Evolutionary conservation across 352 stramenopile species (phyloP), one percentile per base, ranked within the genome.

Genomic region (Pythium volutum): DNA sequence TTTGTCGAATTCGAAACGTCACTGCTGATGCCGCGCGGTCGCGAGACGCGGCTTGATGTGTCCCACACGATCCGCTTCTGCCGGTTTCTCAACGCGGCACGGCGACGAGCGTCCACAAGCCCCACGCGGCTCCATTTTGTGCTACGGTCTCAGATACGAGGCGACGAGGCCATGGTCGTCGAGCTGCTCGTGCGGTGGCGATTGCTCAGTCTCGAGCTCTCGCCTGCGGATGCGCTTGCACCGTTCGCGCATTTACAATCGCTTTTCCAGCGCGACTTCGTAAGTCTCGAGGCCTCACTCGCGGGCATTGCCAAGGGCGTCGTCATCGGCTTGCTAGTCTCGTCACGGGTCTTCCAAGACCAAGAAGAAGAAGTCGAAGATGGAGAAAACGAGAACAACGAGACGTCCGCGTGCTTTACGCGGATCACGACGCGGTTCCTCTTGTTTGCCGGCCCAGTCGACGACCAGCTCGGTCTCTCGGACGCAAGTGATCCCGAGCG

Each of bases 171-270:
- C 0, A 67, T 64, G 51, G 64, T 49, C 3, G 70, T 88, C 33
- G 70, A 85, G 42, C 58, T 91, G 29, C 79, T 91, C 45, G 83
- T 77, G 39, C 71, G 75, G 39, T 91, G 81, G 81, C 69, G 81
- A 1, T 52, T 91, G 22, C 36, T 91, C 25, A 71, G 73, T 18
- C 79, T 91, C 8, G 56, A 71, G 1, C 55, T 89, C 0, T 65
- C 72, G 14, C 69, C 79, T 2, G 57, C 64, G 4, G 74, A 87
- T 29, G 79, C 79, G 0, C 36, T 81, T 3, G 75, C 71, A 2
- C 79, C 79, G 6, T 91, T 91, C 41, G 62, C 81, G 27, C 81
- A 90, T 16, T 48, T 83, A 0, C 59, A 67, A 26, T 60, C 20
- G 20, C 62, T 59, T 20, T 46, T 48, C 23, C 31, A 68, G n/a